Evolutionary conservation across 441 rosid species (phyloP).

Genomic region (Populus tomentosa): DNA sequence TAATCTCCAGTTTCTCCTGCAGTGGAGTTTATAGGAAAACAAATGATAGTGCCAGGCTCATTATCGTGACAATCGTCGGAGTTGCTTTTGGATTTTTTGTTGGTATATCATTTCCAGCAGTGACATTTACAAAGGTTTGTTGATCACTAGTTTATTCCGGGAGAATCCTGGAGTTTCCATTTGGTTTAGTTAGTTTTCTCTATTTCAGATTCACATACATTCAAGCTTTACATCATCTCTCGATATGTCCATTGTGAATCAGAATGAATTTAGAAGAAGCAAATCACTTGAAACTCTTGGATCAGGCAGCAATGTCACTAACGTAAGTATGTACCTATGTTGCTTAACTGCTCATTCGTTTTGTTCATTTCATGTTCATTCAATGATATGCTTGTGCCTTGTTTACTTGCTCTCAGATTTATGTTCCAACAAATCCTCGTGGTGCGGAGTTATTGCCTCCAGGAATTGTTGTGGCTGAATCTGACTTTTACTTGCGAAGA

Average conservation of each 20-base stretch:
- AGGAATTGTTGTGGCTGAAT: constrained; percentile 65
- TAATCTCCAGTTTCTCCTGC: constrained; percentile 30
- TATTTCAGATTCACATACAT: constrained; percentile 52
- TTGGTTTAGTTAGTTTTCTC: constrained; percentile 11
- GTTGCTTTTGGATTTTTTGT: constrained; percentile 65
- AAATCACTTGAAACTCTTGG: constrained; percentile 31
- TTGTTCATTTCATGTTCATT: background rate
- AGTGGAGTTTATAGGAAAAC: constrained; percentile 62
- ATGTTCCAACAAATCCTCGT: constrained; percentile 78
- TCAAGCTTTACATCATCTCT: constrained; percentile 44
- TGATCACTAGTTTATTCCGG: background rate
- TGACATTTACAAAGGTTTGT: constrained; percentile 57
- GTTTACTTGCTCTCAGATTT: constrained; percentile 48
- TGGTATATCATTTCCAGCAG: constrained; percentile 65
- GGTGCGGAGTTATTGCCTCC: constrained; percentile 95
- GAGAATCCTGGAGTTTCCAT: constrained; percentile 10
- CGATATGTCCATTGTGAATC: constrained; percentile 37
- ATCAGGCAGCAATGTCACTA: constrained; percentile 30
- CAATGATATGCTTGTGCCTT: constrained; percentile 12
- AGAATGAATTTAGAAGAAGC: constrained; percentile 21
- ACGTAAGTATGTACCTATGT: constrained; percentile 25
- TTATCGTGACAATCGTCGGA: constrained; percentile 55
- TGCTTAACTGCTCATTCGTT: background rate
- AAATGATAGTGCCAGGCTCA: constrained; percentile 44
- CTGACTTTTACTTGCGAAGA: constrained; percentile 79